phyloP scores from a whole-genome alignment of 345 rosid species.

The thale cress (Arabidopsis thaliana) region DNA sequence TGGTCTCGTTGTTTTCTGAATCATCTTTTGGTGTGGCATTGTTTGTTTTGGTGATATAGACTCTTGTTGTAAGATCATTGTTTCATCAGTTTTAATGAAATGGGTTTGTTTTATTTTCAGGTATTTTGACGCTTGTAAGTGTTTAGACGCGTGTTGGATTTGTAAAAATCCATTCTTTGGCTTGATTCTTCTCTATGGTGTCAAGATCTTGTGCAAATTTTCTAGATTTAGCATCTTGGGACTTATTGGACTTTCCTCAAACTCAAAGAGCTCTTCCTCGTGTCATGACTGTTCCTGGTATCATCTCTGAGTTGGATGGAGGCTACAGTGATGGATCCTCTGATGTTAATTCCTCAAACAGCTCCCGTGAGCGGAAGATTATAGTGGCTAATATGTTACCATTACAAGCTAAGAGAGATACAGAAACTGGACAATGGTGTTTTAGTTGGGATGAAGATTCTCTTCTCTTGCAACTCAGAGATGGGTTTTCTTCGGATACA shows the following conservation, averaged over 20 bases:
- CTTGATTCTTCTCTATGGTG: slow-evolving; percentile 52
- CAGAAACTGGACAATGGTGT: slow-evolving; percentile 59
- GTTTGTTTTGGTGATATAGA: not conserved
- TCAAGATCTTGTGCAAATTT: slow-evolving; percentile 62
- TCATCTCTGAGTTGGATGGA: slow-evolving; percentile 66
- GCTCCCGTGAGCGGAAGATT: slow-evolving; percentile 56
- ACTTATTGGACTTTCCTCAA: slow-evolving; percentile 59
- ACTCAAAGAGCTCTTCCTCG: slow-evolving; percentile 70
- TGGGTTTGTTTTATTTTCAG: slow-evolving; percentile 1
- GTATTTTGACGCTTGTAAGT: slow-evolving; percentile 11
- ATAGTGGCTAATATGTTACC: slow-evolving; percentile 68
- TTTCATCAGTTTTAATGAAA: not conserved
- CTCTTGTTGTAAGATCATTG: slow-evolving; percentile 13
- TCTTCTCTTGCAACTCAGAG: slow-evolving; percentile 61
- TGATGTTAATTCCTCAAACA: slow-evolving; percentile 53
- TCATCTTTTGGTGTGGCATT: slow-evolving; percentile 3
- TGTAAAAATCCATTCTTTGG: slow-evolving; percentile 19
- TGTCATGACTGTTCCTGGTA: slow-evolving; percentile 77
- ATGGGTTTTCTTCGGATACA: slow-evolving; percentile 65
- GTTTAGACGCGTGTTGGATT: slow-evolving; percentile 30
- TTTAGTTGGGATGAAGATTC: slow-evolving; percentile 70
- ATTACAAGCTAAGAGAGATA: slow-evolving; percentile 53
- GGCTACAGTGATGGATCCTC: slow-evolving; percentile 57
- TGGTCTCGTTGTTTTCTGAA: slow-evolving; percentile 1
- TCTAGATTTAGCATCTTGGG: slow-evolving; percentile 66